Evolutionary conservation across 768 basidiomycete genomes (phyloP).

Genomic region (Leucocoprinus birnbaumii): DNA sequence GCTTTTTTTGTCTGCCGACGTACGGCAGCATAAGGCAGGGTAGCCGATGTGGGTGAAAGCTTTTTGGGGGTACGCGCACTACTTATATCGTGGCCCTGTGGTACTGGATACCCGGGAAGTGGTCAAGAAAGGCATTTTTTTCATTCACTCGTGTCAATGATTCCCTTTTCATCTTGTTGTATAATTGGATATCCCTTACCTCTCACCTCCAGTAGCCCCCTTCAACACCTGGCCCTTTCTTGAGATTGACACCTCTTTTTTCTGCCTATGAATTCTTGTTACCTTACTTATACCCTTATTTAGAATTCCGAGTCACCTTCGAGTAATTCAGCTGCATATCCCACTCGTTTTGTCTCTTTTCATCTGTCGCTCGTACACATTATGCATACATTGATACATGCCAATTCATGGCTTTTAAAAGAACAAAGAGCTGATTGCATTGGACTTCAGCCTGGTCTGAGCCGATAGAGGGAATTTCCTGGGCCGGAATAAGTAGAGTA

Average conservation of each 20-base stretch:
- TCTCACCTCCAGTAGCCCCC: neutral
- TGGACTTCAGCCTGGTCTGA: no score
- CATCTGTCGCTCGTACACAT: neutral
- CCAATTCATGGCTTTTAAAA: no score
- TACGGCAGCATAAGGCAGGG: neutral
- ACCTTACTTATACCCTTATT: conserved; percentile 12
- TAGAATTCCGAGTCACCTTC: neutral
- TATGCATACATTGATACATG: neutral
- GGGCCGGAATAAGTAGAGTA: no score
- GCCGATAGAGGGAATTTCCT: no score
- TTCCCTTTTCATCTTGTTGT: neutral
- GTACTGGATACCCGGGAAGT: neutral
- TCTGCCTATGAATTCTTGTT: neutral
- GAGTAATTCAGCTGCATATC: neutral
- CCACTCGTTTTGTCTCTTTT: neutral
- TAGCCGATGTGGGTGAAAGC: neutral
- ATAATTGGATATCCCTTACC: neutral
- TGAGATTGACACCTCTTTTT: neutral
- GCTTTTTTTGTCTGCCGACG: no score
- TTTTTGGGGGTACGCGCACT: neutral
- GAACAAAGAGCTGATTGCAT: no score
- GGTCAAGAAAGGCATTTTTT: neutral
- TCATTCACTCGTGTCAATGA: no score
- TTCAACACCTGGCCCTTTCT: neutral
- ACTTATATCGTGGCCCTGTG: neutral